Conservation (phyloP, 169 alveolate species). For the Babesia bigemina region DNA sequence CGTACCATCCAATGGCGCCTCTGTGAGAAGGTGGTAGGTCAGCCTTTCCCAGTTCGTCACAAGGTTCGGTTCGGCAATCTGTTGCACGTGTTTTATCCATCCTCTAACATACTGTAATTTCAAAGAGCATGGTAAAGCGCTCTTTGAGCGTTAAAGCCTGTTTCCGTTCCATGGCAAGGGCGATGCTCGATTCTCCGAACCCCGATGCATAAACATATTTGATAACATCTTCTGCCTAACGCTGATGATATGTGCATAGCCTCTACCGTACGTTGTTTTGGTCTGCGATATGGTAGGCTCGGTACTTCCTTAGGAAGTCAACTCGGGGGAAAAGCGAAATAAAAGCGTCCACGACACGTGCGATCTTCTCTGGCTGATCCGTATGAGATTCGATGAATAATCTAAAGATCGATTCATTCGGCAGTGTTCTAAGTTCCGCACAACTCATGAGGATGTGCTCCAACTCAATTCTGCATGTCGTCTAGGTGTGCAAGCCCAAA, state of each 20-base stretch:
- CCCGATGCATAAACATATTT: background rate
- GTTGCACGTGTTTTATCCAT: background rate
- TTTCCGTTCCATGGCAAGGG: constrained; percentile 17
- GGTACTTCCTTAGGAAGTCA: constrained; percentile 18
- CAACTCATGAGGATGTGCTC: constrained; percentile 51
- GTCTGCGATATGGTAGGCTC: background rate
- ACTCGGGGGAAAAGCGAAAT: constrained; percentile 16
- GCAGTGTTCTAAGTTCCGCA: constrained; percentile 37
- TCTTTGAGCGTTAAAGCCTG: constrained; percentile 1
- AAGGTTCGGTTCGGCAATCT: constrained; percentile 18
- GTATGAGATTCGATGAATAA: constrained; percentile 19
- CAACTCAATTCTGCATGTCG: constrained; percentile 40
- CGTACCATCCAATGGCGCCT: constrained; percentile 27
- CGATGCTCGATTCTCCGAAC: background rate
- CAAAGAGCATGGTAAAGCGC: constrained; percentile 21
- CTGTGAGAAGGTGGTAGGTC: constrained; percentile 26
- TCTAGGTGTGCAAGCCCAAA: background rate
- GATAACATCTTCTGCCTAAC: background rate
- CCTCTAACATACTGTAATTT: constrained; percentile 5
- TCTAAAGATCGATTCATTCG: constrained; percentile 36
- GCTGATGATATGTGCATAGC: background rate
- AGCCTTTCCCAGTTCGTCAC: constrained; percentile 26
- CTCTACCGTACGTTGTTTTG: background rate
- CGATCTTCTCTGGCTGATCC: constrained; percentile 3
- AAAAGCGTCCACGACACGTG: background rate